Evolutionary conservation across 345 rosid species (phyloP), one percentile per base, ranked within the genome.

Genomic region (Combretum micranthum): DNA sequence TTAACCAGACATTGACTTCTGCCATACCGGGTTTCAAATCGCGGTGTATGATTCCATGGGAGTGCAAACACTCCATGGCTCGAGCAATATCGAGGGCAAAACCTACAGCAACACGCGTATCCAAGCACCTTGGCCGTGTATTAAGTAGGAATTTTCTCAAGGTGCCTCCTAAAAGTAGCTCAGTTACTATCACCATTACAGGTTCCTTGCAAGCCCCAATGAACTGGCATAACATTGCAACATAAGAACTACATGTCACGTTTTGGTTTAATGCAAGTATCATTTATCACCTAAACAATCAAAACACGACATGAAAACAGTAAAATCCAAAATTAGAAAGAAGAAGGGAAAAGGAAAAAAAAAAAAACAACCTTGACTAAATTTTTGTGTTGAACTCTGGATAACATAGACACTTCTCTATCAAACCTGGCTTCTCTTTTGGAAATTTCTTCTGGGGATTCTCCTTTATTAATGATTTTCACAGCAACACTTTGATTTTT

Each of bases 141-240:
- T 61, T 81, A 47, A 85, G 68, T 64, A 93, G 75, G 80, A 79
- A 93, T 63, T 80, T 93, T 7, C 96, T 90, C 74, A 93, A 76
- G 21, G 99, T 85, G 45, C 96, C 95, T 16, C 97, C 97, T 48
- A 75, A 61, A 53, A 93, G 72, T 32, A 93, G 95, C 74, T 93
- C 99, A 0, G 99, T 90, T 32, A 90, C 97, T 52, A 93, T 93
- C 51, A 93, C 99, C 99, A 93, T 93, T 61, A 80, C 71, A 0
- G 97, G 99, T 56, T 83, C 87, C 80, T 82, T 93, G 78, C 97
- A 93, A 52, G 99, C 99, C 68, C 99, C 99, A 44, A 93, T 79
- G 66, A 93, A 93, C 99, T 87, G 88, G 47, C 48, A 74, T 60
- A 25, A 25, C 18, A 61, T 15, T 39, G 47, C 18, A 20, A 18